These are phyloP conservation scores for Rhodotorula diobovata DNA, from an alignment of 768 basidiomycete genomes.

Conservation along the genomic window DNA sequence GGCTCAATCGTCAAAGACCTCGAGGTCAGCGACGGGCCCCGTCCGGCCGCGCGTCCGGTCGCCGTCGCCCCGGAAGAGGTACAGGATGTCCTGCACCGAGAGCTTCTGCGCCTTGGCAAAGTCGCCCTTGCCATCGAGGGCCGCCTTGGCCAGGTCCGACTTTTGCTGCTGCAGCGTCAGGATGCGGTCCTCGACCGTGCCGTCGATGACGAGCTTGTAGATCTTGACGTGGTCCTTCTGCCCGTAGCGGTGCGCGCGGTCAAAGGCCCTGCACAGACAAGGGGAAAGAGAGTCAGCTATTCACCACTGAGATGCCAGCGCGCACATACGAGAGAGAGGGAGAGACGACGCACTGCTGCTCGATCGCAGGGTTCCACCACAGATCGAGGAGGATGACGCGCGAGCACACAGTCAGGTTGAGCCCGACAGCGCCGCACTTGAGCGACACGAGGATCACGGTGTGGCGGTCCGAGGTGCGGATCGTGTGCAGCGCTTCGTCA, in stretches of 20 bases:
- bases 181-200: constrained; percentile 65
- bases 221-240: constrained; percentile 62
- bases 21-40: neutral
- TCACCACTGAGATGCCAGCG: constrained; percentile 48
- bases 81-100: constrained; percentile 59
- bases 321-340: constrained; percentile 44
- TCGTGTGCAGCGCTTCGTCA: constrained; percentile 67
- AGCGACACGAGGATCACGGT: constrained; percentile 70
- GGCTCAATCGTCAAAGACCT: neutral
- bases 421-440: constrained; percentile 52
- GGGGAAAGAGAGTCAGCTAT: constrained; percentile 83
- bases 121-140: constrained; percentile 79
- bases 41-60: neutral
- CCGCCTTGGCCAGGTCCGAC: constrained; percentile 73
- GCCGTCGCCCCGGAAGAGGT: constrained; percentile 17
- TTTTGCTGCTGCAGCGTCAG: constrained; percentile 85
- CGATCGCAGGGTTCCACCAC: constrained; percentile 46
- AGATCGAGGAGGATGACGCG: constrained; percentile 62
- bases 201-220: constrained; percentile 44
- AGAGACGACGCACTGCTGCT: constrained; percentile 19
- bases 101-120: constrained; percentile 68
- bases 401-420: constrained; percentile 87
- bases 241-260: constrained; percentile 55
- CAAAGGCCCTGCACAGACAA: constrained; percentile 21
- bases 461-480: constrained; percentile 58